phyloP scores from a whole-genome alignment of 202 grass and related monocot species.

The Bolboschoenoplectus hybrid region DNA sequence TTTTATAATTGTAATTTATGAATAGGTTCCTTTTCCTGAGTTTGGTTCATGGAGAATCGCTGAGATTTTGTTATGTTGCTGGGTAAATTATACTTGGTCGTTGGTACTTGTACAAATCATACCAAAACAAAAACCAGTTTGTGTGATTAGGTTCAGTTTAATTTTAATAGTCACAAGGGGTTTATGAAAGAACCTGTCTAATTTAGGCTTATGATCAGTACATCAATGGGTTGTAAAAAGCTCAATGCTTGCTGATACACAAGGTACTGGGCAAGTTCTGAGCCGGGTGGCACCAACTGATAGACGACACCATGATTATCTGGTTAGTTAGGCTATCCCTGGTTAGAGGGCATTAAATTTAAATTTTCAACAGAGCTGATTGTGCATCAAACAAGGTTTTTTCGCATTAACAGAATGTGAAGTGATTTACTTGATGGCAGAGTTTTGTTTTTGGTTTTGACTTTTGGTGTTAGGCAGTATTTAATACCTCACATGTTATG shows the following conservation, averaged over 20 bases:
- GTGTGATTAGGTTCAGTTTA: conserved; percentile 8
- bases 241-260: background rate
- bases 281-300: too few species aligned
- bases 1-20: background rate
- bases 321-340: background rate
- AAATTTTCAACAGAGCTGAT: background rate
- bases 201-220: background rate
- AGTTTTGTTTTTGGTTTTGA: background rate
- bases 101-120: background rate
- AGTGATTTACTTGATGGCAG: background rate
- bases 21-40: background rate
- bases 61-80: background rate
- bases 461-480: background rate
- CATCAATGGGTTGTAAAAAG: background rate
- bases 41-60: background rate
- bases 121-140: background rate
- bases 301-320: background rate
- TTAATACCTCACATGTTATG: background rate
- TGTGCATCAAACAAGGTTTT: background rate
- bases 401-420: background rate
- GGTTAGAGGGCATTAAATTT: background rate
- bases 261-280: background rate
- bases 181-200: background rate
- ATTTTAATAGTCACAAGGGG: background rate
- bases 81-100: background rate